A percentile compares a stretch with the other conserved stretches of the same genome.
These are phyloP conservation scores for Jasminum sambac DNA, from an alignment of 257 asterid species.

Conservation along the genomic window DNA sequence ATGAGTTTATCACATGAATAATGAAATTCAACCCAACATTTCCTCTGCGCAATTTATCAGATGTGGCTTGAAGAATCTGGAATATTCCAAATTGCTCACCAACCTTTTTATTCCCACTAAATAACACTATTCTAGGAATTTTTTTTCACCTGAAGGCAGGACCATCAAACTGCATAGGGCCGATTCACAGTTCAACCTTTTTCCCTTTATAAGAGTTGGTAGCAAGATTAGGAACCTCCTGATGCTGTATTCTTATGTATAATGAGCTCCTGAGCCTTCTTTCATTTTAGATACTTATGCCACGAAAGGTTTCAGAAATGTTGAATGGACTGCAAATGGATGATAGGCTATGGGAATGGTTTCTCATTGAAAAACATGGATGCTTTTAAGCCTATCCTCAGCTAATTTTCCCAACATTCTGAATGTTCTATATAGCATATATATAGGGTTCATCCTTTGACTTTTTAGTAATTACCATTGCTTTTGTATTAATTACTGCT, in stretches of 20 bases:
- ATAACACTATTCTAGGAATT: too few relatives aligned
- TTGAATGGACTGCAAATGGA: slow-evolving; percentile 10
- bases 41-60: too few relatives aligned
- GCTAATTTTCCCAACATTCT: background rate
- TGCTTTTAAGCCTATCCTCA: slow-evolving; percentile 8
- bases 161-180: too few relatives aligned
- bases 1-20: too few relatives aligned
- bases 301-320: background rate
- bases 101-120: too few relatives aligned
- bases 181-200: too few relatives aligned
- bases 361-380: background rate
- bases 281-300: background rate
- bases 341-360: slow-evolving; percentile 4
- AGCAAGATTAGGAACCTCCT: background rate
- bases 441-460: slow-evolving; percentile 8
- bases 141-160: too few relatives aligned
- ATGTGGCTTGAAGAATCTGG: too few relatives aligned
- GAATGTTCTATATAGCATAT: slow-evolving; percentile 14
- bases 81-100: too few relatives aligned
- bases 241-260: background rate
- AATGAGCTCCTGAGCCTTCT: background rate
- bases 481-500: background rate
- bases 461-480: background rate
- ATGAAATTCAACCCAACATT: too few relatives aligned
- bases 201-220: background rate